A percentile compares a stretch with the other conserved stretches of the same genome.
These are phyloP conservation scores for Capsicum baccatum DNA, from an alignment of 257 asterid species.

Conservation along the genomic window DNA sequence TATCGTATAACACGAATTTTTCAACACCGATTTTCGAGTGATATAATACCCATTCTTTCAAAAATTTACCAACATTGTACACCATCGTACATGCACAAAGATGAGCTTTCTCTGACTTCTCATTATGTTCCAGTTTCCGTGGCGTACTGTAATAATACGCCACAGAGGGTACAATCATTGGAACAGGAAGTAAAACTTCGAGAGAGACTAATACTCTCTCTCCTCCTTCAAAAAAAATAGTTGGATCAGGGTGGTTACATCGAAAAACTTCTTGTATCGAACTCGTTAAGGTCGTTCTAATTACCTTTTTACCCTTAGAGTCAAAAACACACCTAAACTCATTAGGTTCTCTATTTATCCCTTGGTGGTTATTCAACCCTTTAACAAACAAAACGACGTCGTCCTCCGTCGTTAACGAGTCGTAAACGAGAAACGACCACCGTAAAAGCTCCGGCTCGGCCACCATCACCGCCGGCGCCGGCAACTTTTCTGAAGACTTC, in stretches of 20 bases:
- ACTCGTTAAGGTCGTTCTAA: slow-evolving; percentile 62
- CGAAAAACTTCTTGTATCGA: slow-evolving; percentile 92
- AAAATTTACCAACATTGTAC: slow-evolving; percentile 66
- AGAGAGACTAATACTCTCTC: slow-evolving; percentile 50
- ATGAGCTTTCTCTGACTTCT: slow-evolving; percentile 39
- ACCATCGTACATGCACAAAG: slow-evolving; percentile 91
- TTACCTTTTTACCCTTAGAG: slow-evolving; percentile 38
- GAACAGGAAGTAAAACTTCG: slow-evolving; percentile 49
- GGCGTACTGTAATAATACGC: slow-evolving; percentile 65
- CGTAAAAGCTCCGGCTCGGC: slow-evolving; percentile 38
- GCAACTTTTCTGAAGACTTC: neutral
- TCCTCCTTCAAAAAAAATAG: neutral
- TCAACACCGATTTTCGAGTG: slow-evolving; percentile 74
- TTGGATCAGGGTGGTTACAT: slow-evolving; percentile 56
- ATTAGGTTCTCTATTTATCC: slow-evolving; percentile 53
- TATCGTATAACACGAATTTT: slow-evolving; percentile 77
- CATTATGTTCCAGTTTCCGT: slow-evolving; percentile 44
- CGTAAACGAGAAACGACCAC: slow-evolving; percentile 65
- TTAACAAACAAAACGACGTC: slow-evolving; percentile 79
- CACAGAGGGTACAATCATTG: slow-evolving; percentile 66
- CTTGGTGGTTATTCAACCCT: slow-evolving; percentile 75
- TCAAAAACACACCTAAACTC: slow-evolving; percentile 70
- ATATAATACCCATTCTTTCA: slow-evolving; percentile 78
- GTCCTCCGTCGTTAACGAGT: slow-evolving; percentile 65
- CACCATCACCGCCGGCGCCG: slow-evolving; percentile 2